phyloP scores from a whole-genome alignment of 2,329 filamentous ascomycete genomes.

The Keithomyces neogunnii region DNA sequence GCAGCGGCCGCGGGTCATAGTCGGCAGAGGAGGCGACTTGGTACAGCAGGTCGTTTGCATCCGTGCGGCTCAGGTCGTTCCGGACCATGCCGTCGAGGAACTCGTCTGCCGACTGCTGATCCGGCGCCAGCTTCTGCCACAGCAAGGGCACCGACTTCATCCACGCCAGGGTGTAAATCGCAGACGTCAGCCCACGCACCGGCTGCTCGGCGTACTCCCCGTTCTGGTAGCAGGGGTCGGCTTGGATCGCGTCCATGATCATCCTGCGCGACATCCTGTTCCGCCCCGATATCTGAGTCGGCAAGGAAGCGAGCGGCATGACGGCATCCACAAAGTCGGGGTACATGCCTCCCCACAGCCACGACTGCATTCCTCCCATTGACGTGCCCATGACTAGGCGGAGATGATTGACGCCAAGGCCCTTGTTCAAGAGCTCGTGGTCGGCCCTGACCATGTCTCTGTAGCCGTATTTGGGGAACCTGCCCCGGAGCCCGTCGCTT shows the following conservation, averaged over 20 bases:
- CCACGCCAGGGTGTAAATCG: slow-evolving; percentile 12
- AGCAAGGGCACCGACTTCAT: slow-evolving; percentile 15
- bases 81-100: slow-evolving; percentile 11
- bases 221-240: slow-evolving; percentile 12
- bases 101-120: slow-evolving; percentile 11
- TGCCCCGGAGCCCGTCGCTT: slow-evolving; percentile 12
- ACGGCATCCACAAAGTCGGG: slow-evolving; percentile 15
- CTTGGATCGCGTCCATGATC: slow-evolving; percentile 14
- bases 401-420: slow-evolving; percentile 13
- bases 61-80: no score
- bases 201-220: slow-evolving; percentile 15
- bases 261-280: slow-evolving; percentile 18
- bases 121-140: slow-evolving; percentile 13
- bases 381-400: slow-evolving; percentile 15
- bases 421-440: slow-evolving; percentile 14
- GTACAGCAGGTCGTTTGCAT: no score
- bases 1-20: slow-evolving; percentile 15
- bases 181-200: slow-evolving; percentile 8
- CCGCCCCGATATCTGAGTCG: slow-evolving; percentile 14
- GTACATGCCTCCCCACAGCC: slow-evolving; percentile 13
- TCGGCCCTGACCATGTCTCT: slow-evolving; percentile 16
- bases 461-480: slow-evolving; percentile 15
- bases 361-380: slow-evolving; percentile 18
- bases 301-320: slow-evolving; percentile 15
- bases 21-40: slow-evolving; percentile 13